Percentiles rank a stretch among this genome's conserved stretches.
Conservation (phyloP, 768 basidiomycete species). For the Boletus tomentosulus region DNA sequence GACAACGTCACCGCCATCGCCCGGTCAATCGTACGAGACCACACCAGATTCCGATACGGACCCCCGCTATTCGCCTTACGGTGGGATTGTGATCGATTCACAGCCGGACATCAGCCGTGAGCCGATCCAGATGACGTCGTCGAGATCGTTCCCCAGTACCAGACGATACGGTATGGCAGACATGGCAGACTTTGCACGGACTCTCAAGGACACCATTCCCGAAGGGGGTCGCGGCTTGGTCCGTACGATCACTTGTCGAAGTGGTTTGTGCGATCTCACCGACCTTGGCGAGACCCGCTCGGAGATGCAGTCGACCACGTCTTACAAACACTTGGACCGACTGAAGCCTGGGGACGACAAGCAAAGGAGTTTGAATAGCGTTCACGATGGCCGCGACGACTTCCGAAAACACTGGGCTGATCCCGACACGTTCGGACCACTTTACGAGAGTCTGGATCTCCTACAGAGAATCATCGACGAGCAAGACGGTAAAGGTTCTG, state of each 20-base stretch:
- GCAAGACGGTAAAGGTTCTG: background rate
- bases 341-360: background rate
- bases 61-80: background rate
- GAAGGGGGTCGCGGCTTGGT: background rate
- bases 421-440: background rate
- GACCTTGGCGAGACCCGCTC: background rate
- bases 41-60: background rate
- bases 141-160: background rate
- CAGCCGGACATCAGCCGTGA: background rate
- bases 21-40: background rate
- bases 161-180: constrained; percentile 14
- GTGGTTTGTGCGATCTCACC: background rate
- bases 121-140: background rate
- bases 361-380: background rate
- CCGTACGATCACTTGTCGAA: background rate
- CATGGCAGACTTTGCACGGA: constrained; percentile 1
- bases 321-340: background rate
- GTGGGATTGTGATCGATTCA: background rate
- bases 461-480: constrained; percentile 11
- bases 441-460: background rate
- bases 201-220: background rate
- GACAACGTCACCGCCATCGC: background rate
- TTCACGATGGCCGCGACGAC: background rate
- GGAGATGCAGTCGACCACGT: background rate
- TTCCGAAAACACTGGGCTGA: background rate